Evolutionary conservation across 768 basidiomycete species (phyloP).

Genomic region (Rhizopogon vinicolor): DNA sequence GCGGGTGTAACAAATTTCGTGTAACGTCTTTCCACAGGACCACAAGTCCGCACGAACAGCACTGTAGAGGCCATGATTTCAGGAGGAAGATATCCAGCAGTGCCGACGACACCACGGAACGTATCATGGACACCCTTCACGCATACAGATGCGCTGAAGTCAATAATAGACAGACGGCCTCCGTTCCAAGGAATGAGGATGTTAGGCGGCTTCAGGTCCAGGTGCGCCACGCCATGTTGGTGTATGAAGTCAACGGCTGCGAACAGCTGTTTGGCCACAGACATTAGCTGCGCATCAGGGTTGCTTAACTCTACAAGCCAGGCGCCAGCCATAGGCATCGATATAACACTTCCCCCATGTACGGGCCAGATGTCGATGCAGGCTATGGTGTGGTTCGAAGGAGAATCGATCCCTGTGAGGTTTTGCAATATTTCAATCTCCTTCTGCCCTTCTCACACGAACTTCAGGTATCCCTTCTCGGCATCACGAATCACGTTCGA

Average conservation of each 20-base stretch:
- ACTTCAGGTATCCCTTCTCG: slow-evolving; percentile 9
- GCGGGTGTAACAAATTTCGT: background rate
- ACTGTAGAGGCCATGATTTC: background rate
- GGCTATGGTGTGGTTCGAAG: slow-evolving; percentile 8
- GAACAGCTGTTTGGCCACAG: background rate
- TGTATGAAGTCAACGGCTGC: slow-evolving; percentile 9
- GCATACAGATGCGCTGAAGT: background rate
- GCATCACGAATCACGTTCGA: background rate
- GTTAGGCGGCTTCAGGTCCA: slow-evolving; percentile 13
- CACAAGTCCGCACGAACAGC: background rate
- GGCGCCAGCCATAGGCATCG: background rate
- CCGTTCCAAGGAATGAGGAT: slow-evolving; percentile 2
- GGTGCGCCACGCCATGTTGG: slow-evolving; percentile 9
- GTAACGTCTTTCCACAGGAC: background rate
- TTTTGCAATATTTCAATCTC: slow-evolving; percentile 8
- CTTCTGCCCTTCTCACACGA: background rate
- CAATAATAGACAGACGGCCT: background rate
- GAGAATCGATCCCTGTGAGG: slow-evolving; percentile 1
- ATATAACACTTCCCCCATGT: background rate
- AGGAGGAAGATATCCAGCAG: background rate
- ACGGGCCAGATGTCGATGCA: background rate
- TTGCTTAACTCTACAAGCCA: background rate
- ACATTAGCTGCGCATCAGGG: background rate
- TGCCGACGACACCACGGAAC: background rate
- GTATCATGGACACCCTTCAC: background rate